phyloP scores from a whole-genome alignment of 345 rosid genomes.

The Populus pruinosa region DNA sequence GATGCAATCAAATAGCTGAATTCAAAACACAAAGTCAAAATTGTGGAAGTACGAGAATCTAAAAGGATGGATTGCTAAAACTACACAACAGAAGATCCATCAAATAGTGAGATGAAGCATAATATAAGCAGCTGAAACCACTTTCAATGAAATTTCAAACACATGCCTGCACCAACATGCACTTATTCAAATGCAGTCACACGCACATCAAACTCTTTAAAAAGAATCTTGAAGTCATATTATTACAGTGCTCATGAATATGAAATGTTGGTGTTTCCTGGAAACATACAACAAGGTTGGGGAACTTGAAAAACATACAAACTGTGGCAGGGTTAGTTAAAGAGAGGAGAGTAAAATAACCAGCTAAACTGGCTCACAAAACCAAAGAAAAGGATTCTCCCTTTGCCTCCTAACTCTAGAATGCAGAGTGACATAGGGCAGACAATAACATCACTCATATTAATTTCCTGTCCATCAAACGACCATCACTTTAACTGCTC shows the following conservation, averaged over 20 bases:
- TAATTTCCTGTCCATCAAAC: background rate
- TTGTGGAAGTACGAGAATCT: background rate
- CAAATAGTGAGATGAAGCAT: background rate
- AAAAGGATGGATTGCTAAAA: background rate
- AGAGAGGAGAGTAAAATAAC: background rate
- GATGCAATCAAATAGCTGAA: conserved; percentile 44
- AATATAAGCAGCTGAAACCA: background rate
- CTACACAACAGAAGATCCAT: background rate
- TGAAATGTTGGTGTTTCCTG: background rate
- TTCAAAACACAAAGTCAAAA: conserved; percentile 8
- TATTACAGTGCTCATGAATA: background rate
- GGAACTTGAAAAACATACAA: background rate
- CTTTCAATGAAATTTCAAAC: background rate
- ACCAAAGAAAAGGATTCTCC: background rate
- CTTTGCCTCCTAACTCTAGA: background rate
- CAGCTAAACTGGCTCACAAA: background rate
- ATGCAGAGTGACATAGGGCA: background rate
- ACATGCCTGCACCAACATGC: background rate
- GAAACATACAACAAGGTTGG: background rate
- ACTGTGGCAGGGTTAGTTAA: background rate
- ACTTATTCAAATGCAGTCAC: background rate
- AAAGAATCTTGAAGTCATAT: background rate
- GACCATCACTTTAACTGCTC: background rate
- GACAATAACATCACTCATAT: background rate
- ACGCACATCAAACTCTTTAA: background rate